phyloP scores from a whole-genome alignment of 192 early-diverging fungal genomes.

The Coemansia sp. region DNA sequence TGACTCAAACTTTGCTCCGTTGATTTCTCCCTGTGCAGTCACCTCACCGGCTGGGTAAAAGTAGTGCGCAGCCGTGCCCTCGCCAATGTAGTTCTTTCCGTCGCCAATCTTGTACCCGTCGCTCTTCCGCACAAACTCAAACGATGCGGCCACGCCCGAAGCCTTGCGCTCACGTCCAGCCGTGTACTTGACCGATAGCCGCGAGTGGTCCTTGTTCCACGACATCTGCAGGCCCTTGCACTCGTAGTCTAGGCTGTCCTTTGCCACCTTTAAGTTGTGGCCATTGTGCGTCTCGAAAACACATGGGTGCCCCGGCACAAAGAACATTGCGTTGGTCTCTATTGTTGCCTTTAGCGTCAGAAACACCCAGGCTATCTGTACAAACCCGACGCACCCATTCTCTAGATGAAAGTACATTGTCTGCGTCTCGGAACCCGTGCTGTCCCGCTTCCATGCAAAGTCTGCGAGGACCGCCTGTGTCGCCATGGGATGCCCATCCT shows the following conservation, averaged over 20 bases:
- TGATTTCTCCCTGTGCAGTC: slow-evolving; percentile 69
- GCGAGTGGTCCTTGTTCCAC: slow-evolving; percentile 50
- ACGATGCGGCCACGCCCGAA: slow-evolving; percentile 64
- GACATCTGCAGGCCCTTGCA: slow-evolving; percentile 76
- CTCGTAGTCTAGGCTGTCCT: slow-evolving; percentile 70
- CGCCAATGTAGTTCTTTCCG: slow-evolving; percentile 75
- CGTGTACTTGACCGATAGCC: slow-evolving; percentile 46
- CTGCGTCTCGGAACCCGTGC: slow-evolving; percentile 84
- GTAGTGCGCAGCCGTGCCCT: slow-evolving; percentile 66
- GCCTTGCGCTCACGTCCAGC: slow-evolving; percentile 57
- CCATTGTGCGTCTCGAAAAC: slow-evolving; percentile 74
- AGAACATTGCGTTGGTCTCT: slow-evolving; percentile 75
- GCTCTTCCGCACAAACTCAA: slow-evolving; percentile 68
- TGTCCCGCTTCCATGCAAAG: slow-evolving; percentile 70
- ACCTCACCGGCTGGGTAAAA: slow-evolving; percentile 81
- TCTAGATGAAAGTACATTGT: slow-evolving; percentile 79
- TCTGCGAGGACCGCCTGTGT: slow-evolving; percentile 59
- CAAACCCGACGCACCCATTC: slow-evolving; percentile 75
- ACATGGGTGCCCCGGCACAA: slow-evolving; percentile 61
- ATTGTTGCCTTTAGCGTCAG: slow-evolving; percentile 69
- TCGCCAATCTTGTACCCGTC: slow-evolving; percentile 81
- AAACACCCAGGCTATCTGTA: slow-evolving; percentile 90
- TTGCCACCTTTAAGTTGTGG: slow-evolving; percentile 67
- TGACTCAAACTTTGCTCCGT: slow-evolving; percentile 64
- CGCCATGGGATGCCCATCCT: slow-evolving; percentile 51